Percentiles rank a stretch among this genome's conserved stretches.
These are phyloP conservation scores for Sporisorium reilianum DNA, from an alignment of 1,284 basidiomycete genomes.

Conservation along the genomic window DNA sequence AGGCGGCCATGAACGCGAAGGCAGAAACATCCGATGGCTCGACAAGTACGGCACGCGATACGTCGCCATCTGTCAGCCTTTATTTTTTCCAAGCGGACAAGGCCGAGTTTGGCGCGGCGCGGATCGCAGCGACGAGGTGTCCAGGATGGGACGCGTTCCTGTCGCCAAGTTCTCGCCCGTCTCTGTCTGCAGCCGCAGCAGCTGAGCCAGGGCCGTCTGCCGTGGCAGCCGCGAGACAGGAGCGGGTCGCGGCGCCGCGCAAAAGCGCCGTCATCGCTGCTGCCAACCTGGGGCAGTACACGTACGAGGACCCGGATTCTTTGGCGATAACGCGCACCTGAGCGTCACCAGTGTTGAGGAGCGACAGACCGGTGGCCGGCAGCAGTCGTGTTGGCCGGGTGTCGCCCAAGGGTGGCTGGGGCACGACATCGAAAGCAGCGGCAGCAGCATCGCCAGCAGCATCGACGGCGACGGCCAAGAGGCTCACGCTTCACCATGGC, in stretches of 20 bases:
- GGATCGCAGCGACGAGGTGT: conserved; percentile 2
- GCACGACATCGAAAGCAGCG: background rate
- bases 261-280: conserved; percentile 25
- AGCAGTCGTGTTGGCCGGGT: background rate
- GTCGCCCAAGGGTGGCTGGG: conserved; percentile 1
- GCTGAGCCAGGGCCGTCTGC: background rate
- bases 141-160: conserved; percentile 8
- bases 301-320: conserved; percentile 14
- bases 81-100: conserved; percentile 8
- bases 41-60: conserved; percentile 27
- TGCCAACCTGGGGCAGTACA: conserved; percentile 27
- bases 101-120: background rate
- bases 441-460: too few relatives aligned
- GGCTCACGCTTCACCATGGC: conserved; percentile 18
- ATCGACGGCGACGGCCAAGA: conserved; percentile 2
- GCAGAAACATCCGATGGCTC: conserved; percentile 9
- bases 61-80: conserved; percentile 32
- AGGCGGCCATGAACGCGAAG: conserved; percentile 12
- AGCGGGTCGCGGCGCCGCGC: conserved; percentile 11
- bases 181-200: too few relatives aligned
- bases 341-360: conserved; percentile 3
- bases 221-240: background rate
- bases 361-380: background rate
- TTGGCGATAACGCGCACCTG: background rate
- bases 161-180: background rate